Percentiles rank a stretch among this genome's conserved stretches.
Conservation (phyloP, 352 stramenopile genomes). For the Saprolegnia parasitica region DNA sequence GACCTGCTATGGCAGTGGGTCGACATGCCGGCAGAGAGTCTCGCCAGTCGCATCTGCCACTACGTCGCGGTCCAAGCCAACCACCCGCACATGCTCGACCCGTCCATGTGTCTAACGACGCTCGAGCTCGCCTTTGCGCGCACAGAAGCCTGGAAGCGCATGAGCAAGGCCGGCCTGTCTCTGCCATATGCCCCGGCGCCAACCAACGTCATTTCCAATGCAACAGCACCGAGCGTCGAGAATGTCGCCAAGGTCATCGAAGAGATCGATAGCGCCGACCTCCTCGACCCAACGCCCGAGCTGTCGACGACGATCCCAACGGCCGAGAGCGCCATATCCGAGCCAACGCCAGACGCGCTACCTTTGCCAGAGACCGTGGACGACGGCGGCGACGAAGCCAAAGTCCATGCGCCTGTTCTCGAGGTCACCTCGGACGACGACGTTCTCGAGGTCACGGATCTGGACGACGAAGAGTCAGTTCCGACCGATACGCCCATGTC, state of each 20-base stretch:
- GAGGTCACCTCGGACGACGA: background rate
- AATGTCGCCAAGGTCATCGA: too few species aligned
- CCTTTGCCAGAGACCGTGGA: too few species aligned
- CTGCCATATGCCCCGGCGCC: background rate
- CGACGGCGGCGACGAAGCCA: too few species aligned
- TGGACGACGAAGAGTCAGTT: background rate
- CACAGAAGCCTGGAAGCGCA: background rate
- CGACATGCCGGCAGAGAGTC: background rate
- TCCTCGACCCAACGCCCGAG: too few species aligned
- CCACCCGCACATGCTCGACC: background rate
- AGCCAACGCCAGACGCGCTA: too few species aligned
- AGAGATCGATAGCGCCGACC: too few species aligned
- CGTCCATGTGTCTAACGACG: constrained; percentile 6
- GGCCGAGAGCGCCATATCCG: too few species aligned
- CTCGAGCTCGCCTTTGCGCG: constrained; percentile 13
- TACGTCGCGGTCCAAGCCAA: background rate
- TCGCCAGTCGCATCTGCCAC: constrained; percentile 10
- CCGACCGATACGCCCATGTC: background rate
- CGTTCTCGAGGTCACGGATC: background rate
- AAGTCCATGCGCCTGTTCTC: background rate
- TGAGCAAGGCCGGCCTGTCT: background rate
- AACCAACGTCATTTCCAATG: too few species aligned
- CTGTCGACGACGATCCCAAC: too few species aligned
- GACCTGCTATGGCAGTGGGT: background rate
- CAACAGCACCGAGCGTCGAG: too few species aligned